Conservation (phyloP, 768 basidiomycete genomes). For the Mycena metata region DNA sequence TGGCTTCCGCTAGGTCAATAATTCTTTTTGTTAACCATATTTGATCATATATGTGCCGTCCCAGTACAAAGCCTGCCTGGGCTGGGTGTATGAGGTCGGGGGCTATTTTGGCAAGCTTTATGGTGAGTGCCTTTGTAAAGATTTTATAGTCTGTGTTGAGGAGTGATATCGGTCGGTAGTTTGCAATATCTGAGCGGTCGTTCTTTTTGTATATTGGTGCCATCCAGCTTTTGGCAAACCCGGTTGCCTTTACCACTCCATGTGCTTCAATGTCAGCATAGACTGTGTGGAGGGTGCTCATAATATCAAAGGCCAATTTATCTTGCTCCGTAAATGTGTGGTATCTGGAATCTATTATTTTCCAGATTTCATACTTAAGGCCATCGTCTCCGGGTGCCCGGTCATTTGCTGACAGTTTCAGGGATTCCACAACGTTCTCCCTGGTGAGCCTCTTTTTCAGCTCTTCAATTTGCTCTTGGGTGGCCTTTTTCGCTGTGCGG, state of each 20-base stretch:
- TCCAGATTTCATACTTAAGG: neutral
- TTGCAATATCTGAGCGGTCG: neutral
- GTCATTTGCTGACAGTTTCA: neutral
- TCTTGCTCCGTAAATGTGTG: neutral
- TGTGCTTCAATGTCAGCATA: neutral
- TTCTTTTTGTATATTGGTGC: conserved; percentile 7
- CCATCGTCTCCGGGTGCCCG: neutral
- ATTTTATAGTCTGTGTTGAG: no score
- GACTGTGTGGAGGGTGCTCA: neutral
- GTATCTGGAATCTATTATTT: neutral
- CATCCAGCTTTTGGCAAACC: conserved; percentile 7
- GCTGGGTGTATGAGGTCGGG: conserved; percentile 8
- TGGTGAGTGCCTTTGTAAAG: neutral
- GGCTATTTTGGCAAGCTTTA: neutral
- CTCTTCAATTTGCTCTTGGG: neutral
- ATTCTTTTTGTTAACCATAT: no score
- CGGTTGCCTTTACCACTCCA: neutral
- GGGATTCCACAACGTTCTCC: neutral
- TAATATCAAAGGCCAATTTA: neutral
- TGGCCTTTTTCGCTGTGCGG: neutral
- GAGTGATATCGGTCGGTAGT: neutral
- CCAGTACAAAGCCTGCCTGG: conserved; percentile 37
- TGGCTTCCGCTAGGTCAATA: no score
- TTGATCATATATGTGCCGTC: no score
- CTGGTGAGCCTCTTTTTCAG: neutral